Base-by-base conservation (phyloP, 2,329 filamentous ascomycete species). In the Aotearoamyces nothofagi region DNA sequence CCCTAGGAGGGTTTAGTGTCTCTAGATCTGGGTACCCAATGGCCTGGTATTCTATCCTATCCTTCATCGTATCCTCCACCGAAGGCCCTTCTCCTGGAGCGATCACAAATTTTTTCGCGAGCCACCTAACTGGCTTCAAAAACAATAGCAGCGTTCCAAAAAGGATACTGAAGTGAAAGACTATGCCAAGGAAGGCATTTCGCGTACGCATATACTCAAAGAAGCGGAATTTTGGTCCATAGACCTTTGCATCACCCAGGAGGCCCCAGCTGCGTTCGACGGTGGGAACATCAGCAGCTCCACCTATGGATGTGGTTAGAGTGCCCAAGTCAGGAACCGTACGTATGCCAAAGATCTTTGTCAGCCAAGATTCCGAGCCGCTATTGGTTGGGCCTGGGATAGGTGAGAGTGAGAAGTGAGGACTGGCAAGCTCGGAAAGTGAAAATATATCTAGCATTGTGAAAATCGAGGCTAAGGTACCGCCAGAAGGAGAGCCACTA, bases 31-130 rank as follows among this genome's bases (percentile, higher is more conserved):
- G 69, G n/a, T 56, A 60, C 2, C 66, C 79, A 12, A 80, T 57
- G 4, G 63, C 75, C 9, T 68, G 62, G 44, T 70, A 78, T 45
- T 76, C 69, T 15, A 79, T 50, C 31, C 64, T 60, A 28, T 81
- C 68, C 19, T 64, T 64, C 40, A 58, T 62, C 26, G 62, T 58
- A 14, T 58, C 51, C 42, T 78, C 67, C 15, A 50, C 54, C 11
- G 52, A 51, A 2, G 61, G 56, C 2, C 71, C 71, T 26, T 69
- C 49, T 8, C 71, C 71, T 1, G 70, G 69, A 38, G 64, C 55
- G 33, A 51, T 57, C 4, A 69, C 56, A 22, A 55, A 51, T 20
- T 44, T 54, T 32, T 52, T 58, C 4, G 58, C 39, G 4, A 70
- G 32, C 11, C 36, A 50, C 27, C 70, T 54, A 4, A 54, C 31